Conservation (phyloP, 1,284 basidiomycete genomes). For the Thecaphora thlaspeos region DNA sequence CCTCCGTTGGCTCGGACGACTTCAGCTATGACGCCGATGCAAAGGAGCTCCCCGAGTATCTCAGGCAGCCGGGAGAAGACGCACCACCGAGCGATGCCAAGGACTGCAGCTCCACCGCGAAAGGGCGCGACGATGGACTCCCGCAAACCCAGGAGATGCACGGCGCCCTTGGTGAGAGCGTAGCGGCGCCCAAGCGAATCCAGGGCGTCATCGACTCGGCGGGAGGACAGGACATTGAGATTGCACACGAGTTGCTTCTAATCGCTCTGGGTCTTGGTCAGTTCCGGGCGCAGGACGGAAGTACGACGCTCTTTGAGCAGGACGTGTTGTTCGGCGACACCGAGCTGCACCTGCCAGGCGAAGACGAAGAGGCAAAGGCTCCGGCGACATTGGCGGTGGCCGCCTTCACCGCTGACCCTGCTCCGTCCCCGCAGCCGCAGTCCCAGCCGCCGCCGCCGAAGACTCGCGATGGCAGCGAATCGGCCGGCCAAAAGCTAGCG, state of each 20-base stretch:
- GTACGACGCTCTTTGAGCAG: slow-evolving; percentile 44
- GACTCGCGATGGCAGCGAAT: no score
- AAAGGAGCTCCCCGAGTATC: slow-evolving; percentile 28
- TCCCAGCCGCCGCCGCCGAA: background rate
- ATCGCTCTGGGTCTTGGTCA: slow-evolving; percentile 48
- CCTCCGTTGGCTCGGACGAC: slow-evolving; percentile 12
- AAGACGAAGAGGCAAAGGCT: background rate
- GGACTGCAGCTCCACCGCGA: no score
- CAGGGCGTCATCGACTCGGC: slow-evolving; percentile 25
- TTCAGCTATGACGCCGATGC: slow-evolving; percentile 41
- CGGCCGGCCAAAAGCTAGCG: no score
- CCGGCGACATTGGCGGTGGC: no score
- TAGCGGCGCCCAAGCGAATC: slow-evolving; percentile 10
- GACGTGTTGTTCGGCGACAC: slow-evolving; percentile 44
- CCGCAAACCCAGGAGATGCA: background rate
- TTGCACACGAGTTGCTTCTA: slow-evolving; percentile 44
- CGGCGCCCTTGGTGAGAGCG: background rate
- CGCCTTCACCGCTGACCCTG: background rate
- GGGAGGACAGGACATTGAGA: slow-evolving; percentile 30
- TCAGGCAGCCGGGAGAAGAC: slow-evolving; percentile 1
- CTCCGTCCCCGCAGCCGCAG: no score
- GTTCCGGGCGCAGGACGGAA: slow-evolving; percentile 42
- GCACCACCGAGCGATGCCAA: no score
- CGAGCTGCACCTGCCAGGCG: slow-evolving; percentile 10
- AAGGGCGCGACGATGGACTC: no score